Evolutionary conservation across 495 filamentous ascomycete genomes (phyloP).

Genomic region (Lasiosphaeriaceae sp.): DNA sequence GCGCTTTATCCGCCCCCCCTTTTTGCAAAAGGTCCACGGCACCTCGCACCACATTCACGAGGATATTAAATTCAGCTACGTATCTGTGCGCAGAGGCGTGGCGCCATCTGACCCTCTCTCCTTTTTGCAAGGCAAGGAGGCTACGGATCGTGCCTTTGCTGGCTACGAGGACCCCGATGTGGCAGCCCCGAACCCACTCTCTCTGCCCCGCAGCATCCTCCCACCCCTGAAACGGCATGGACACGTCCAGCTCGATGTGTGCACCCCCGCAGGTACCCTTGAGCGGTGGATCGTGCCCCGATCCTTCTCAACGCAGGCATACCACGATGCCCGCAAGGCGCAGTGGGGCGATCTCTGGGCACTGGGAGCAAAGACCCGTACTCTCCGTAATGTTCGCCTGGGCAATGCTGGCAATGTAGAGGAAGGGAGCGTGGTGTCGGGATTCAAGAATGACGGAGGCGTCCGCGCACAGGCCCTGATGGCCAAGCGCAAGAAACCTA

Average conservation of each 20-base stretch:
- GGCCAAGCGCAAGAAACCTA: constrained; percentile 24
- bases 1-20: constrained; percentile 77
- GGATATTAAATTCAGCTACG: constrained; percentile 82
- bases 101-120: not conserved
- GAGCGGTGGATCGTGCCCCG: constrained; percentile 92
- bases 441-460: constrained; percentile 33
- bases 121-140: constrained; percentile 22
- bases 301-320: constrained; percentile 74
- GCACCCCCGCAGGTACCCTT: constrained; percentile 79
- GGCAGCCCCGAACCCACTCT: constrained; percentile 52
- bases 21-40: constrained; percentile 74
- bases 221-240: constrained; percentile 80
- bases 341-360: constrained; percentile 95
- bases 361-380: constrained; percentile 84
- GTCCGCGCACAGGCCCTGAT: constrained; percentile 32
- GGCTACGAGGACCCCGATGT: constrained; percentile 34
- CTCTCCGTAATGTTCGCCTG: constrained; percentile 55
- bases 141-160: constrained; percentile 32
- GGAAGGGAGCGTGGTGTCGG: not conserved
- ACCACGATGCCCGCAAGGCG: constrained; percentile 85
- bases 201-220: constrained; percentile 73
- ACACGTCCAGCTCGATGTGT: constrained; percentile 86
- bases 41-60: constrained; percentile 74
- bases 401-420: constrained; percentile 38
- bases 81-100: constrained; percentile 79